These are phyloP conservation scores for Trypanosoma boissoni DNA, from an alignment of 208 protist species.

Conservation along the genomic window DNA sequence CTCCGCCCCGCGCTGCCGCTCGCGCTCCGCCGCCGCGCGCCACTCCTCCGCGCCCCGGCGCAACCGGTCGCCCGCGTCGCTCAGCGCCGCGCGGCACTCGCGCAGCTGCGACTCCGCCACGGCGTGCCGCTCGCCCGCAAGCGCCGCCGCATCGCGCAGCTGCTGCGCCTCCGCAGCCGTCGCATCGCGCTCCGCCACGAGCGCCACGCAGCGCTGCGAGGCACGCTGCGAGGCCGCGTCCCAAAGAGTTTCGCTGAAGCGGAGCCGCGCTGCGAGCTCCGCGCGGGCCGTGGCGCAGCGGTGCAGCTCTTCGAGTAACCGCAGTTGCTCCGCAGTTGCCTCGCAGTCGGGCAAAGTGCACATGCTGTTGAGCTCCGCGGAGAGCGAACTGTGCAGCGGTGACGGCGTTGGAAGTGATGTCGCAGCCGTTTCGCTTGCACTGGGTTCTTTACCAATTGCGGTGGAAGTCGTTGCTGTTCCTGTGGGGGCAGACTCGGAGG, in stretches of 20 bases:
- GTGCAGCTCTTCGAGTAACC: constrained; percentile 47
- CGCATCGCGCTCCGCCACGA: constrained; percentile 36
- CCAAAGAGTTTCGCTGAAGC: constrained; percentile 32
- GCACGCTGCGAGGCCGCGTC: constrained; percentile 29
- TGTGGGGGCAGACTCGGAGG: too few species aligned
- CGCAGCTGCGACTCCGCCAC: constrained; percentile 4
- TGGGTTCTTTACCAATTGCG: too few species aligned
- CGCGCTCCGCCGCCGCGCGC: neutral
- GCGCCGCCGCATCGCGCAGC: constrained; percentile 36
- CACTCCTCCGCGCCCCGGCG: constrained; percentile 9
- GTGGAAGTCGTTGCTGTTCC: too few species aligned
- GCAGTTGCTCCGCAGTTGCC: constrained; percentile 57
- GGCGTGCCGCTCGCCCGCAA: neutral
- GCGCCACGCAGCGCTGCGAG: constrained; percentile 31
- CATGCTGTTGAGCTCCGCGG: neutral
- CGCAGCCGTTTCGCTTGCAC: neutral
- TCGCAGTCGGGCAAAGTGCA: too few species aligned
- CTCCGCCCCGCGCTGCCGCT: constrained; percentile 16
- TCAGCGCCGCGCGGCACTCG: constrained; percentile 9
- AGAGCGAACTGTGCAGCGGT: constrained; percentile 6
- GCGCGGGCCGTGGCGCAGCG: constrained; percentile 34
- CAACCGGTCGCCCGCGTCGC: too few species aligned
- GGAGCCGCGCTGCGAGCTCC: constrained; percentile 27
- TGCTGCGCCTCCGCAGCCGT: constrained; percentile 29
- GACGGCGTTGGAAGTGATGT: constrained; percentile 18